Evolutionary conservation across 768 basidiomycete genomes (phyloP), one percentile per base, ranked within the genome.

Genomic region (Phanerochaete carnosa): DNA sequence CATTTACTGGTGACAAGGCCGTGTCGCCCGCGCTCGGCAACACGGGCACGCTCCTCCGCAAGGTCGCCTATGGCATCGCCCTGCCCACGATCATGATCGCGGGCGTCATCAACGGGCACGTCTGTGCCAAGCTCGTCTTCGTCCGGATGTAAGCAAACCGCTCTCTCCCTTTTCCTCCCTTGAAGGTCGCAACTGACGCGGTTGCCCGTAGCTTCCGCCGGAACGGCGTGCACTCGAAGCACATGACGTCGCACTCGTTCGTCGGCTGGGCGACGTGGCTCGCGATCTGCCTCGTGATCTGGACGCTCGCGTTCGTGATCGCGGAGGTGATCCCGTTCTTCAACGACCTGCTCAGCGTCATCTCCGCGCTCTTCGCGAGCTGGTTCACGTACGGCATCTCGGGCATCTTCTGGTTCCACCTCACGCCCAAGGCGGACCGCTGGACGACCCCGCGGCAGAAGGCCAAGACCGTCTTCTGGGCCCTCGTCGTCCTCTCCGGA

Each of bases 271-370:
- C 66, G 53, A 68, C 67, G 6, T 72, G 71, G 71, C 65, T 63
- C 29, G 71, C 53, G 11, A 68, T 72, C 26, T 70, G 68, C 63
- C 15, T 61, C 55, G 59, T 39, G 16, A 68, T 70, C 56, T 72
- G 71, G 71, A 32, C 59, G 1, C 16, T 66, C 3, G 71, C 71
- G 6, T 72, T 70, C 51, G 47, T 72, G 52, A 72, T 72, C 49
- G 71, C 71, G 6, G 71, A 72, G 64, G 69, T 72, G 66, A 72
- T 72, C 47, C 71, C 71, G 26, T 72, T 72, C 66, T 72, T 72
- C 67, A 72, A 72, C 62, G 71, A 69, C 49, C 64, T 72, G 23
- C 66, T 72, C 16, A 68, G 71, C 3, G 71, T 72, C 16, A 70
- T 72, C 57, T 65, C 63, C 39, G 50, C 71, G 25, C 45, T 72